These are phyloP conservation scores for Piper betle DNA, from an alignment of 164 flowering plant species.

Conservation along the genomic window DNA sequence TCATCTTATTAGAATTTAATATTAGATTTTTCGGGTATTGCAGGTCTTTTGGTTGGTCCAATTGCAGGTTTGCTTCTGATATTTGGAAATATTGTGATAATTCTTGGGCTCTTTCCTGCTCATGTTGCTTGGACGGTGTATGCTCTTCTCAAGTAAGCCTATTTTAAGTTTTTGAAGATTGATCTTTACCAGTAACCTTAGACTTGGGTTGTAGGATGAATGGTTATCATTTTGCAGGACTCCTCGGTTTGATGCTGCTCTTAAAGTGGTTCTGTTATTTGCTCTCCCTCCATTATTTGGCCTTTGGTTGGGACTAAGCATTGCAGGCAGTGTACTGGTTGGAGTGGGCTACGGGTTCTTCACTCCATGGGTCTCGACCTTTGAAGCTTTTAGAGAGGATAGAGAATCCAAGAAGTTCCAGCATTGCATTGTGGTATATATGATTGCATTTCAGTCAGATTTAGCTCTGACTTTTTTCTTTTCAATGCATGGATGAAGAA, in stretches of 20 bases:
- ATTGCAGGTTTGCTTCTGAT: slow-evolving; percentile 56
- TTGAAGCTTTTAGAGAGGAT: slow-evolving; percentile 78
- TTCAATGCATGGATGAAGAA: background rate
- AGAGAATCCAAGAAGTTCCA: slow-evolving; percentile 40
- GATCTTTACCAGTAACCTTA: background rate
- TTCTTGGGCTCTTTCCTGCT: slow-evolving; percentile 64
- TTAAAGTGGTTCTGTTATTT: slow-evolving; percentile 58
- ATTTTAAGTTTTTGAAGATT: background rate
- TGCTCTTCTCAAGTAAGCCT: slow-evolving; percentile 50
- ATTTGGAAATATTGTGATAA: slow-evolving; percentile 57
- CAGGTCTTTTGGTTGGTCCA: slow-evolving; percentile 78
- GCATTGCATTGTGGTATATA: slow-evolving; percentile 70
- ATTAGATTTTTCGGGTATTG: slow-evolving; percentile 6
- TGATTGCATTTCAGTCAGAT: background rate
- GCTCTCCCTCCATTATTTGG: slow-evolving; percentile 58
- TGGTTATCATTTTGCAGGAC: slow-evolving; percentile 31
- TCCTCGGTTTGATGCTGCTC: slow-evolving; percentile 49
- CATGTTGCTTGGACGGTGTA: slow-evolving; percentile 78
- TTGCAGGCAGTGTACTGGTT: slow-evolving; percentile 63
- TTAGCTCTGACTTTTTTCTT: background rate
- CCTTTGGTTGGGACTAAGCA: slow-evolving; percentile 66
- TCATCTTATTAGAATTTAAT: background rate
- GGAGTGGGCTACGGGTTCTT: slow-evolving; percentile 86
- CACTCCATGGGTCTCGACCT: slow-evolving; percentile 84
- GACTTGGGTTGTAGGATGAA: no score